Conservation (phyloP, 2,329 filamentous ascomycete species). For the Bimuria novae-zelandiae region DNA sequence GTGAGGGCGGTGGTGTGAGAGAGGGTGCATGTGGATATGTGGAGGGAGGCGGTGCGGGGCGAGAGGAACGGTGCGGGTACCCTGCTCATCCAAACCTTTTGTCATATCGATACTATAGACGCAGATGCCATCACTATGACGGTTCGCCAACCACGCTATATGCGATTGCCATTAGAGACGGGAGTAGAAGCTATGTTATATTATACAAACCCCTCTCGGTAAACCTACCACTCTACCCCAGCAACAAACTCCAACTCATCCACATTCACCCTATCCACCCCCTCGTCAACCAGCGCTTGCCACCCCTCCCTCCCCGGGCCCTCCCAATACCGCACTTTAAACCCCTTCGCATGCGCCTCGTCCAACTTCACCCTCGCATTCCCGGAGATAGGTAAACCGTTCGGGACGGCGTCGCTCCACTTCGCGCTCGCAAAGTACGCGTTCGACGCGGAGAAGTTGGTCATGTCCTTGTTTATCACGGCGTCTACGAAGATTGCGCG, state of each 20-base stretch:
- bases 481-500: constrained; percentile 39
- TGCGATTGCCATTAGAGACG: too few species aligned
- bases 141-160: too few species aligned
- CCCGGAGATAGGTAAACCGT: constrained; percentile 12
- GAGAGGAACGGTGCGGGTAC: too few species aligned
- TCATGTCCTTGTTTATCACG: constrained; percentile 13
- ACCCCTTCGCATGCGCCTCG: constrained; percentile 58
- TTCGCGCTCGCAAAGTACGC: constrained; percentile 58
- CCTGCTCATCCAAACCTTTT: too few species aligned
- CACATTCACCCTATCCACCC: constrained; percentile 63
- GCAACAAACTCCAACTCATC: constrained; percentile 15
- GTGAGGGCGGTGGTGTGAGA: too few species aligned
- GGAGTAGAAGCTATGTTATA: too few species aligned
- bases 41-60: too few species aligned
- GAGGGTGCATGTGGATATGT: too few species aligned
- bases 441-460: constrained; percentile 41
- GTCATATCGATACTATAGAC: too few species aligned
- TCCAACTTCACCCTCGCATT: constrained; percentile 56
- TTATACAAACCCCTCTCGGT: too few species aligned
- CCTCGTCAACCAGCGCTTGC: constrained; percentile 54
- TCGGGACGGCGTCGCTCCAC: constrained; percentile 40
- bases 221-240: background rate
- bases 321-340: constrained; percentile 66
- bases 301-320: constrained; percentile 59
- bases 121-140: too few species aligned